Conservation (phyloP, 179 eudicot species). For the Silene coronaria region DNA sequence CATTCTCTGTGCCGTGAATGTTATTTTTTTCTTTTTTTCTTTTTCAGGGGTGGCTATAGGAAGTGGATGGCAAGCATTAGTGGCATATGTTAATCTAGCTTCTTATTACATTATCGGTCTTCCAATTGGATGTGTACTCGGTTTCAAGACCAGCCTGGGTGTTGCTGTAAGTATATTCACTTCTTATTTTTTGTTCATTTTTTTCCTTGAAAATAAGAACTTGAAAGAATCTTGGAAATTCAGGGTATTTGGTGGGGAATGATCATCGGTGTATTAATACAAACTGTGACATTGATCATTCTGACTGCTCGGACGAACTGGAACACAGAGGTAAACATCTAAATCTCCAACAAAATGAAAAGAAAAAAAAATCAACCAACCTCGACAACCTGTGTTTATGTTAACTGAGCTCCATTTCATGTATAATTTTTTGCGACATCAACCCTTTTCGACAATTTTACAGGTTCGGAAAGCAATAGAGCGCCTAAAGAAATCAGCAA, state of each 20-base stretch:
- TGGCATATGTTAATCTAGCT: slow-evolving; percentile 37
- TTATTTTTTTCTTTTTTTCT: too few relatives aligned
- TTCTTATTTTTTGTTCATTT: neutral
- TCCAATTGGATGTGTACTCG: slow-evolving; percentile 41
- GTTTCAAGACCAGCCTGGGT: slow-evolving; percentile 41
- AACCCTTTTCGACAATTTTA: neutral
- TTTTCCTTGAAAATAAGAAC: neutral
- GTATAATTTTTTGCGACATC: neutral
- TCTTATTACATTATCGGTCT: slow-evolving; percentile 41
- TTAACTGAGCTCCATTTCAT: neutral
- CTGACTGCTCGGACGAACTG: slow-evolving; percentile 42
- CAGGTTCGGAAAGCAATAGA: slow-evolving; percentile 39
- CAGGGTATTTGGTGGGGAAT: slow-evolving; percentile 56
- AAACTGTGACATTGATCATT: slow-evolving; percentile 35
- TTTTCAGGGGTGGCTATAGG: slow-evolving; percentile 44
- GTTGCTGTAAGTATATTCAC: slow-evolving; percentile 28
- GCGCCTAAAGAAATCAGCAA: slow-evolving; percentile 30
- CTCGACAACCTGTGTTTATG: neutral
- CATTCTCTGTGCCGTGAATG: neutral
- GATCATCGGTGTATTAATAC: slow-evolving; percentile 37
- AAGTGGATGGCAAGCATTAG: slow-evolving; percentile 48
- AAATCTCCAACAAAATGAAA: neutral
- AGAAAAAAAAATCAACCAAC: neutral
- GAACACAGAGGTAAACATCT: slow-evolving; percentile 30
- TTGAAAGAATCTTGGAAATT: neutral